Evolutionary conservation across 2,329 filamentous ascomycete genomes (phyloP), one percentile per base, ranked within the genome.

Genomic region (Cytospora mali): DNA sequence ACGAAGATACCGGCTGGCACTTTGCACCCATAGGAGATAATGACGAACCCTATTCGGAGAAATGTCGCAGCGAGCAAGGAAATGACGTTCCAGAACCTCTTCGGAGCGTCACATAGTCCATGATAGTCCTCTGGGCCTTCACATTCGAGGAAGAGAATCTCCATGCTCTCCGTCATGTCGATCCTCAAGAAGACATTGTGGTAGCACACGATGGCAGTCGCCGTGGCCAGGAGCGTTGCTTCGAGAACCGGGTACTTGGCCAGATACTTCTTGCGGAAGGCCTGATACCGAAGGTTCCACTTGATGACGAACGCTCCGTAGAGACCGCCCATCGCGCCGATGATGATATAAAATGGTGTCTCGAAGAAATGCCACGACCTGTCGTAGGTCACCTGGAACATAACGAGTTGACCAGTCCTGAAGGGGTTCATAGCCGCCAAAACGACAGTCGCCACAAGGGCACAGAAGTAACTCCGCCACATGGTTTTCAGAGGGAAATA

Each of bases 111-210:
- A 82, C 95, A 99, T 18, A 99, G 85, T 6, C 91, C 91, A 66
- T 96, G 87, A 69, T 97, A 97, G 72, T 94, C 92, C 73, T 96
- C 90, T 23, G 83, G 88, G 6, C 90, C 92, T 72, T 96, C 92
- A 69, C 95, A 99, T 73, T 99, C 95, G 16, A 91, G 84, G 75
- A 99, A 99, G 13, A 99, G 79, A 66, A 97, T 96, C 74, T 98
- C 93, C 95, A 99, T 98, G 79, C 93, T 97, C 79, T 98, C 94
- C 0, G 95, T 97, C 95, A 99, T 98, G 76, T 99, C 96, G 70
- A 98, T 97, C 61, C 92, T 84, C 62, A 99, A 74, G 68, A 99
- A 98, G 74, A 91, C 93, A 70, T 99, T 99, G 0, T 94, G 95
- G 71, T 96, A 99, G 75, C 94, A 97, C n/a, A 99, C 82, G 27